These are phyloP conservation scores for Sedum album DNA, from an alignment of 164 flowering plant species.

Conservation along the genomic window DNA sequence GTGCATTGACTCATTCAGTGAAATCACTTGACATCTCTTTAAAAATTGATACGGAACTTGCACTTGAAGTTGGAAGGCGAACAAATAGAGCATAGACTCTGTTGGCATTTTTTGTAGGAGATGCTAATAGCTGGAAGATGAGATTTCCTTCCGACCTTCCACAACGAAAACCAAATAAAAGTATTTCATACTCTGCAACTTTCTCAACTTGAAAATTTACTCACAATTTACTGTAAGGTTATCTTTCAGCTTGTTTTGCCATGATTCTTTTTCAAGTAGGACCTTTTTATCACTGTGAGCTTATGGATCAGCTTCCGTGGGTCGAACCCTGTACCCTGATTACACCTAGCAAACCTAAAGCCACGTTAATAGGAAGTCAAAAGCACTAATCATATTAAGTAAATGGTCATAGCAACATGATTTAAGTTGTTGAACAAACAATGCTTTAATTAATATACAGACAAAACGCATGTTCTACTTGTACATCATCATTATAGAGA, in stretches of 20 bases:
- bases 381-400: no score
- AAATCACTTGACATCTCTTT: conserved; percentile 94
- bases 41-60: conserved; percentile 86
- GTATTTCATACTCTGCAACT: background rate
- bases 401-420: background rate
- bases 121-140: background rate
- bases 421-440: background rate
- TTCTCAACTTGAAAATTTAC: background rate
- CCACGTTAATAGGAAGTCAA: no score
- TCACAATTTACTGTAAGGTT: no score
- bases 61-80: conserved; percentile 82
- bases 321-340: no score
- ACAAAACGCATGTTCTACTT: no score
- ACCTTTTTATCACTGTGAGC: no score
- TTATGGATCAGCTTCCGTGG: no score
- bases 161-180: background rate
- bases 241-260: no score
- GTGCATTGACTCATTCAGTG: conserved; percentile 90
- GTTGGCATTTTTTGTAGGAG: background rate
- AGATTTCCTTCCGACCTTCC: background rate
- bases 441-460: no score
- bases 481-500: no score
- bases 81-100: conserved; percentile 59
- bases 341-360: no score
- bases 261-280: no score